Evolutionary conservation across 352 stramenopile species (phyloP).

Genomic region (Phytophthora hybrid): DNA sequence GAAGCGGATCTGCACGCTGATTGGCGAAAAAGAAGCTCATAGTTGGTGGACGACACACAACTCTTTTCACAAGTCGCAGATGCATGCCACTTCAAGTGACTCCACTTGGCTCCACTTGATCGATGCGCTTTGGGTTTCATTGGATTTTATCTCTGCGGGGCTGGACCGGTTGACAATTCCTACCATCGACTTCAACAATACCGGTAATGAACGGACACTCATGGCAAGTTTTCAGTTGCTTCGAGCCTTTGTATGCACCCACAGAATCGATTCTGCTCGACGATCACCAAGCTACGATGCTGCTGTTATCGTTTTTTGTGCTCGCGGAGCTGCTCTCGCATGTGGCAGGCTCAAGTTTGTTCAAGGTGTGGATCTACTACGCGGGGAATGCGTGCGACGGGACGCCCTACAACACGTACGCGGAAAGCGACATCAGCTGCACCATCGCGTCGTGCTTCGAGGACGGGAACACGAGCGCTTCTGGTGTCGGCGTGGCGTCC

Average conservation of each 20-base stretch:
- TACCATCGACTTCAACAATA: neutral
- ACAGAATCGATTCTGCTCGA: neutral
- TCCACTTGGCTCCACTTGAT: too few relatives aligned
- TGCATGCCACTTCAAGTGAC: neutral
- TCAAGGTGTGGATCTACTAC: conserved; percentile 35
- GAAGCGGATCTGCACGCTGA: neutral
- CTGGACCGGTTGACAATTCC: neutral
- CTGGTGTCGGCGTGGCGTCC: conserved; percentile 14
- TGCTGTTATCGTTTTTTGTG: neutral
- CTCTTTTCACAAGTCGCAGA: neutral
- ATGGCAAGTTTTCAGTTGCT: neutral
- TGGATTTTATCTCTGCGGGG: neutral
- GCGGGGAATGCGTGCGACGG: conserved; percentile 23
- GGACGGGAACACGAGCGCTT: conserved; percentile 24
- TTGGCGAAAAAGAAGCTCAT: neutral
- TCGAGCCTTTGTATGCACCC: neutral
- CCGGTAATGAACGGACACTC: neutral
- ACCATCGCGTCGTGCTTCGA: conserved; percentile 2
- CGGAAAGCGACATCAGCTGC: conserved; percentile 14
- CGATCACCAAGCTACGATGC: neutral
- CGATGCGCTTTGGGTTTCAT: neutral
- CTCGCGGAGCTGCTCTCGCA: neutral
- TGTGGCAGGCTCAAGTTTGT: conserved; percentile 13
- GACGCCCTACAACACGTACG: conserved; percentile 35
- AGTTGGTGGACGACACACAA: neutral